These are phyloP conservation scores for Entomophthora muscae DNA, from an alignment of 371 early-diverging fungal species.

Conservation along the genomic window DNA sequence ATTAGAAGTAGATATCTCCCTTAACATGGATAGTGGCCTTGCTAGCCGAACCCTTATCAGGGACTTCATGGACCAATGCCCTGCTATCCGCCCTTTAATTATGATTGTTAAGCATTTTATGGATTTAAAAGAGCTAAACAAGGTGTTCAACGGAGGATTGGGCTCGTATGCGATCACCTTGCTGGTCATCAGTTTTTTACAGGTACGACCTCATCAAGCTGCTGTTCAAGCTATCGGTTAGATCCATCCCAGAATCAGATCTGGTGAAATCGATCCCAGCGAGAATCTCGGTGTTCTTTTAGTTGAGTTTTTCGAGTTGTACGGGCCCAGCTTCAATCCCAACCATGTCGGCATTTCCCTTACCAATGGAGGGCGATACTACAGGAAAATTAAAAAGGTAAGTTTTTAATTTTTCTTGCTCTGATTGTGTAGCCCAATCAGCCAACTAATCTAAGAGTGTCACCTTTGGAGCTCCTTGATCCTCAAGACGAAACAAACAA, in stretches of 20 bases:
- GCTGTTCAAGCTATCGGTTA: too few relatives aligned
- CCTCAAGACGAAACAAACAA: conserved; percentile 6
- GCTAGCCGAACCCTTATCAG: conserved; percentile 36
- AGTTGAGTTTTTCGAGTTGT: conserved; percentile 88
- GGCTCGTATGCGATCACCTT: conserved; percentile 83
- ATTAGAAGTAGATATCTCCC: conserved; percentile 64
- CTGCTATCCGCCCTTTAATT: conserved; percentile 43
- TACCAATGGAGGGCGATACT: conserved; percentile 30
- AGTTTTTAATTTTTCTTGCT: background rate
- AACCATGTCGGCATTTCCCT: conserved; percentile 47
- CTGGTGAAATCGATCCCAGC: conserved; percentile 34
- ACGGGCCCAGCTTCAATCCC: conserved; percentile 66
- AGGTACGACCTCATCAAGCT: too few relatives aligned
- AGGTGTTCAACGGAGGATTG: conserved; percentile 84
- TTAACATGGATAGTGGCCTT: conserved; percentile 55
- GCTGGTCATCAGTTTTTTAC: conserved; percentile 69
- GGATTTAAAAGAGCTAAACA: conserved; percentile 52
- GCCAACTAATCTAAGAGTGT: too few relatives aligned
- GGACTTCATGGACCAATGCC: conserved; percentile 26
- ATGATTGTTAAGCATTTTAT: conserved; percentile 75
- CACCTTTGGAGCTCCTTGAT: background rate
- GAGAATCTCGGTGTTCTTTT: conserved; percentile 83
- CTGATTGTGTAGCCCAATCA: too few relatives aligned
- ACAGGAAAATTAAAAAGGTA: background rate
- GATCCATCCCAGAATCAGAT: conserved; percentile 68